Evolutionary conservation across 2,329 filamentous ascomycete genomes (phyloP), one percentile per base, ranked within the genome.

Genomic region (Aspergillus brunneoviolaceus): DNA sequence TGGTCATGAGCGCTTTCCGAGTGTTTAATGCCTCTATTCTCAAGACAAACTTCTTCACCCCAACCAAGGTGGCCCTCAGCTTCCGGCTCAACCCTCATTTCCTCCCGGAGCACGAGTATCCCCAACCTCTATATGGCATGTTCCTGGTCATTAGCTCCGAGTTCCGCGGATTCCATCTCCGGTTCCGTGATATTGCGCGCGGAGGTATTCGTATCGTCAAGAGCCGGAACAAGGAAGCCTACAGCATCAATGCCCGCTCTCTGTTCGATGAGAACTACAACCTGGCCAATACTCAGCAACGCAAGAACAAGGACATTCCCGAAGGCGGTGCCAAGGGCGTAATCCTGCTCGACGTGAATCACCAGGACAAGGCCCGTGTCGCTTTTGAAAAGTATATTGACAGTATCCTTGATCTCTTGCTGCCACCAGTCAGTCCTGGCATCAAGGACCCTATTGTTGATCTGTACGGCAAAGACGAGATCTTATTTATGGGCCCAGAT

Each of bases 341-440:
- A 60, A 94, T 99, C 62, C 85, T 99, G 51, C 87, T 99, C 47
- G 94, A 99, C 76, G 87, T 91, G 64, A 89, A 93, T 74, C 92
- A 97, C 78, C 95, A 99, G 78, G 92, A 97, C 77, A 96, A 94
- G 80, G 89, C 89, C 19, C 86, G 85, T 51, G 92, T 96, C 63
- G 94, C 95, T 2, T 99, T 99, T 70, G 94, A 99, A 81, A 99
- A 99, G 83, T 99, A 99, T 80, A 99, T 99, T 71, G 95, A 99
- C 81, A 96, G 92, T 75, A 97, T 99, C 71, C 84, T 99, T 74
- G 95, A 99, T 77, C 87, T 99, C 64, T 86, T 99, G 42, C 84
- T 99, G 51, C 92, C 91, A 11, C 92, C 95, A 0, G 85, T 87
- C 69, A 96, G 92, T 60, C 95, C 95, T 11, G 95, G 95, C 65